These are phyloP conservation scores for Saccharomycopsis sp. DNA, from an alignment of 805 yeast species.

Conservation along the genomic window DNA sequence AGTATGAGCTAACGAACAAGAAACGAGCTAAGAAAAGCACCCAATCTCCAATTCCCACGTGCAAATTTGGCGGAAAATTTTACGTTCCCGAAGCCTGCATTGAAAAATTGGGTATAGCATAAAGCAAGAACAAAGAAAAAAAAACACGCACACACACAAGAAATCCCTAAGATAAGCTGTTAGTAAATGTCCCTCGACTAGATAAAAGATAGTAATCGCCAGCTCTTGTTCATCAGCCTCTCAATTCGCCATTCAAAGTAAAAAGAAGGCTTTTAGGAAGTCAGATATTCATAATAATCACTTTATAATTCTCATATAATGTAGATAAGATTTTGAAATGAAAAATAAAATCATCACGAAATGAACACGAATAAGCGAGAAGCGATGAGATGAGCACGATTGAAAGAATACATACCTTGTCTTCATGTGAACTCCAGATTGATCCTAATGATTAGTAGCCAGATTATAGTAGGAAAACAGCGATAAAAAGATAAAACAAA, in stretches of 20 bases:
- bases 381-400: neutral
- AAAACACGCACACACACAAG: too few relatives aligned
- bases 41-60: neutral
- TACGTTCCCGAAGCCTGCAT: neutral
- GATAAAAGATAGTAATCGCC: neutral
- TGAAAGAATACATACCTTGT: neutral
- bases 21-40: neutral
- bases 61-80: neutral
- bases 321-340: constrained; percentile 19
- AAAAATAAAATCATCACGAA: constrained; percentile 1
- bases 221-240: neutral
- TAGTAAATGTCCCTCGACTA: neutral
- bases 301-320: constrained; percentile 20
- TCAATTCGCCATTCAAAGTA: neutral
- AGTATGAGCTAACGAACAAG: neutral
- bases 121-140: too few relatives aligned
- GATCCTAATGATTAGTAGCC: neutral
- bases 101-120: neutral
- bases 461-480: neutral
- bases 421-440: neutral
- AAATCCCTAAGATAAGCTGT: neutral
- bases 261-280: neutral
- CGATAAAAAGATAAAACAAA: neutral
- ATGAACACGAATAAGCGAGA: neutral
- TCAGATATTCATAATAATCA: constrained; percentile 11